Conservation (phyloP, 2,329 filamentous ascomycete species). For the Cylindrodendrum hubeiense region DNA sequence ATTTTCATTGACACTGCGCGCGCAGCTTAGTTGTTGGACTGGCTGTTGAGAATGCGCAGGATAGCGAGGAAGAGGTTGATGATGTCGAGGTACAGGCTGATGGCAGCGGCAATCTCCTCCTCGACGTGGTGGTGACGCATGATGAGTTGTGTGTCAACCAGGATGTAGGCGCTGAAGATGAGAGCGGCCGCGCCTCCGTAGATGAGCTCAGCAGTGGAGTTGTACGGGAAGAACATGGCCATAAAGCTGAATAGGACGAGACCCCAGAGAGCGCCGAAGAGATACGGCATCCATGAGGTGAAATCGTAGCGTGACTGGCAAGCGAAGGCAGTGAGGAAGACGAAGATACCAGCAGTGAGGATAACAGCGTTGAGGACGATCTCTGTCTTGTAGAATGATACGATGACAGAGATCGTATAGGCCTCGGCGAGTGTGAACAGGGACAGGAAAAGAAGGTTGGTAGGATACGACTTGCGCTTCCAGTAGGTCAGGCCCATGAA, state of each 20-base stretch:
- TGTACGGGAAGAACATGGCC: constrained; percentile 87
- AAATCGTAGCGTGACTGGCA: constrained; percentile 99
- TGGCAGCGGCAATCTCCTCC: constrained; percentile 95
- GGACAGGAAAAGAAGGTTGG: constrained; percentile 91
- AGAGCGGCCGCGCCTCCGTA: constrained; percentile 87
- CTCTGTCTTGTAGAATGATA: constrained; percentile 86
- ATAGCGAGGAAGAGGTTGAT: constrained; percentile 98
- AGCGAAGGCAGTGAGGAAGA: constrained; percentile 86
- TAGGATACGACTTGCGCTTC: constrained; percentile 96
- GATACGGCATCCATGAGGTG: constrained; percentile 95
- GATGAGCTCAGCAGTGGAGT: constrained; percentile 83
- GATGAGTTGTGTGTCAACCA: constrained; percentile 96
- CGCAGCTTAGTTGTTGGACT: constrained; percentile 84
- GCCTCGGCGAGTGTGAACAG: constrained; percentile 94
- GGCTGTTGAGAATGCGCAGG: constrained; percentile 94
- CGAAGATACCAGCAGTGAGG: constrained; percentile 86
- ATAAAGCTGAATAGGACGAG: constrained; percentile 95
- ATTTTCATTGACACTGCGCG: background rate
- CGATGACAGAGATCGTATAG: constrained; percentile 92
- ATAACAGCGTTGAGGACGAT: constrained; percentile 93
- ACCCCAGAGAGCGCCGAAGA: constrained; percentile 91
- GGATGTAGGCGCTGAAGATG: constrained; percentile 93
- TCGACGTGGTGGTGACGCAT: constrained; percentile 97
- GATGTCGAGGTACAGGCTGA: constrained; percentile 94
- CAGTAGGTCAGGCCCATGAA: constrained; percentile 92